A percentile compares a stretch with the other conserved stretches of the same genome.
phyloP scores from a whole-genome alignment of 1,139 yeast species.

The Candida smagusa region DNA sequence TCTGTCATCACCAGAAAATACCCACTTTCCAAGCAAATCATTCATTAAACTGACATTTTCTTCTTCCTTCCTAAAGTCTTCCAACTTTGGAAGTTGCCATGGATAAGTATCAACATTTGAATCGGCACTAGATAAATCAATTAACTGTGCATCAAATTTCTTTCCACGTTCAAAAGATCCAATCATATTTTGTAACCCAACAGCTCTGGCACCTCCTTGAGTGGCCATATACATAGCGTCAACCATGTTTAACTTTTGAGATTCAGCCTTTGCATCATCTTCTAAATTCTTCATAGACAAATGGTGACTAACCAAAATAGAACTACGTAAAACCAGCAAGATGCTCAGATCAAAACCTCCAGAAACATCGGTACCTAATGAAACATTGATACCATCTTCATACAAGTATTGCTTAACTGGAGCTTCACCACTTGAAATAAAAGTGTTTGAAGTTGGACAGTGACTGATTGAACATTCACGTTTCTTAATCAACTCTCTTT shows the following conservation, averaged over 20 bases:
- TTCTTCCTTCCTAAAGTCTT: not conserved
- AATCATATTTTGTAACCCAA: constrained; percentile 51
- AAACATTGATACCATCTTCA: constrained; percentile 65
- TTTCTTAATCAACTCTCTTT: constrained; percentile 52
- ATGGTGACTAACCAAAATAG: constrained; percentile 81
- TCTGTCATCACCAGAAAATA: constrained; percentile 93
- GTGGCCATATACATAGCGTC: constrained; percentile 85
- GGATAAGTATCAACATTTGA: constrained; percentile 72
- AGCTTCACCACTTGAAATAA: constrained; percentile 89
- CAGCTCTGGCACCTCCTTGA: constrained; percentile 83
- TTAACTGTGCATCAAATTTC: constrained; percentile 78
- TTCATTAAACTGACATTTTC: constrained; percentile 22
- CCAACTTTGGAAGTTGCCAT: constrained; percentile 49
- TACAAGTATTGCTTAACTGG: constrained; percentile 67
- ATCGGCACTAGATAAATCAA: constrained; percentile 51
- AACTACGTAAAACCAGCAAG: constrained; percentile 70
- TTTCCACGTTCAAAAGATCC: constrained; percentile 79
- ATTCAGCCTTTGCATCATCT: constrained; percentile 21
- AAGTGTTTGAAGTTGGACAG: constrained; percentile 90
- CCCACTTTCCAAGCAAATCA: constrained; percentile 80
- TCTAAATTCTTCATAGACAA: constrained; percentile 56
- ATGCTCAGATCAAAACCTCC: constrained; percentile 89
- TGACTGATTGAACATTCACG: constrained; percentile 77
- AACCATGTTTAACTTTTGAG: constrained; percentile 50
- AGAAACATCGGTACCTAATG: constrained; percentile 88